These are phyloP conservation scores for Metschnikowia noctiluminum DNA, from an alignment of 805 yeast genomes.

Conservation along the genomic window DNA sequence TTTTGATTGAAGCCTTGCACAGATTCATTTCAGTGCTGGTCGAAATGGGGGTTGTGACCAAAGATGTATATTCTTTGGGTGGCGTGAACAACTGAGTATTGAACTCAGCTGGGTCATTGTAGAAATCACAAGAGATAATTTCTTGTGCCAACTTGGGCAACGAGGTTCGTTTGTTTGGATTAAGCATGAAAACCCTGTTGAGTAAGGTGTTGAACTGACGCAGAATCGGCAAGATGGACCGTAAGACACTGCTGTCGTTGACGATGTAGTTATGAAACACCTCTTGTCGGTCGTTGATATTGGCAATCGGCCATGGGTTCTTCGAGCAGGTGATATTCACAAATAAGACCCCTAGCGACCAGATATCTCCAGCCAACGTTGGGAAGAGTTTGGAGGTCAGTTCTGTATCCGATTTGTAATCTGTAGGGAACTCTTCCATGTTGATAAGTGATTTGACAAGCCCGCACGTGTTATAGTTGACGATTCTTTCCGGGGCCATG, in stretches of 20 bases:
- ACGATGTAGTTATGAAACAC: slow-evolving; percentile 63
- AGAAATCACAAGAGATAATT: slow-evolving; percentile 33
- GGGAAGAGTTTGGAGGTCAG: slow-evolving; percentile 46
- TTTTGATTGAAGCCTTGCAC: slow-evolving; percentile 5
- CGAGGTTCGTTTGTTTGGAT: slow-evolving; percentile 47
- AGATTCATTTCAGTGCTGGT: slow-evolving; percentile 13
- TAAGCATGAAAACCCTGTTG: slow-evolving; percentile 39
- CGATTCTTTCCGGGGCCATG: slow-evolving; percentile 88
- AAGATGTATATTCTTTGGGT: slow-evolving; percentile 14
- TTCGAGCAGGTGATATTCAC: slow-evolving; percentile 78
- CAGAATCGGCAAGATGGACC: slow-evolving; percentile 71
- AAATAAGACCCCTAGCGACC: slow-evolving; percentile 82
- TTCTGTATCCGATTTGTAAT: slow-evolving; percentile 14
- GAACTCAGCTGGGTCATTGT: slow-evolving; percentile 20
- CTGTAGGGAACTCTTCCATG: slow-evolving; percentile 25
- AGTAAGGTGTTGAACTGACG: slow-evolving; percentile 55
- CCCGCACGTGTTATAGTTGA: slow-evolving; percentile 37
- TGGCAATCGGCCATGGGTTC: slow-evolving; percentile 89
- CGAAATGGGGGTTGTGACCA: slow-evolving; percentile 9
- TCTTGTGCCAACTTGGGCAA: slow-evolving; percentile 39
- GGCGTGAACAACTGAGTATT: slow-evolving; percentile 21
- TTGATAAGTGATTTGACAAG: slow-evolving; percentile 27
- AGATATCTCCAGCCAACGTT: slow-evolving; percentile 75
- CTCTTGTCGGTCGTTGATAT: slow-evolving; percentile 47
- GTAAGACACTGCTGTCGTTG: slow-evolving; percentile 49